Evolutionary conservation across 2,329 filamentous ascomycete species (phyloP), one percentile per base, ranked within the genome.

Genomic region (Ascochyta pisi): DNA sequence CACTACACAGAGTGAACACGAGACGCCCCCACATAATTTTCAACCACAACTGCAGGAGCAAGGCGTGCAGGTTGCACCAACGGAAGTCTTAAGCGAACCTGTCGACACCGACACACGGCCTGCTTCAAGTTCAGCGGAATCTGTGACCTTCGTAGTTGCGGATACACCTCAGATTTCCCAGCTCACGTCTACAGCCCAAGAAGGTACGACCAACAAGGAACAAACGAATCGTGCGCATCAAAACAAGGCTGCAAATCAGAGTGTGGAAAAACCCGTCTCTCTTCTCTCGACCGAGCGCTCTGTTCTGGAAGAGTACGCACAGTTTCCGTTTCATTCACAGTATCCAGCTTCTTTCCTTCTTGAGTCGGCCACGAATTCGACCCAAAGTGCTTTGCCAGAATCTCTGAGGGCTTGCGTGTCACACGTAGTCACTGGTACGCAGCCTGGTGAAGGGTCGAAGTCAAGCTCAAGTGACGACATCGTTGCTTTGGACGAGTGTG

Each of bases 261-360:
- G 23, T 19, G 31, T 16, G 15, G 29, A 56, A 13, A 7, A 39
- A 13, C 37, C 26, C 6, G 13, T 7, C 12, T 37, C 37, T 16
- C 2, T 16, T 19, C 43, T n/a, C 4, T 29, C 55, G 37, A 54
- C 29, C 29, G 60, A 66, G n/a, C 50, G 51, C 35, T 56, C 54
- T 39, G 42, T 38, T 23, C 26, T 26, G 13, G 57, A 55, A 50
- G 46, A 64, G 10, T 52, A 50, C 48, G 60, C 42, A 33, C 64
- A 63, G 15, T 60, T 57, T 22, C 56, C 58, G 9, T 59, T 54
- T 6, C 58, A 54, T 41, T 62, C 53, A 10, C 62, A 62, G 42
- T 35, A 53, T 16, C 59, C 50, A 19, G 34, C 22, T 44, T 46
- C 27, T 24, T 51, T 26, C 19, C 31, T 51, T 24, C 10, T 31